Percentiles rank a stretch among this genome's conserved stretches.
These are phyloP conservation scores for Amanita molliuscula DNA, from an alignment of 768 basidiomycete species.

Conservation along the genomic window DNA sequence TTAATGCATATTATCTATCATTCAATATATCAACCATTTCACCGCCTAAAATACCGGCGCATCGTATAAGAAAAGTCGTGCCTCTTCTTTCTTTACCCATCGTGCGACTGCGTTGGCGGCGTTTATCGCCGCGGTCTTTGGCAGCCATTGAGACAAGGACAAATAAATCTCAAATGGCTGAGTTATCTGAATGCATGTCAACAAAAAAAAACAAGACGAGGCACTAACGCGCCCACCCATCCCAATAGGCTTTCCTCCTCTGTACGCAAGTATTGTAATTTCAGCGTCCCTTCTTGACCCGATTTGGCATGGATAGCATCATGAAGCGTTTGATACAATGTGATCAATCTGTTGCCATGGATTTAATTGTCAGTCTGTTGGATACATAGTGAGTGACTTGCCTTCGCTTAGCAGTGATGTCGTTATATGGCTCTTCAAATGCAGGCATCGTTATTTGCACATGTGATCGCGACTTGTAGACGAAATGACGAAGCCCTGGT, in stretches of 20 bases:
- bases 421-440: constrained; percentile 83
- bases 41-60: constrained; percentile 72
- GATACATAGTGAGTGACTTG: constrained; percentile 15
- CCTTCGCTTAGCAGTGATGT: constrained; percentile 49
- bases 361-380: neutral
- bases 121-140: constrained; percentile 80
- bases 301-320: constrained; percentile 89
- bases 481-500: constrained; percentile 86
- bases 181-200: constrained; percentile 53
- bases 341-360: constrained; percentile 50
- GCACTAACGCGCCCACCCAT: constrained; percentile 55
- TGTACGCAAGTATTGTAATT: constrained; percentile 80
- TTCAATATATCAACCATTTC: neutral
- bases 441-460: constrained; percentile 83
- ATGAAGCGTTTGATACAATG: constrained; percentile 80
- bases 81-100: constrained; percentile 90
- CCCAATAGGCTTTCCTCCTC: constrained; percentile 86
- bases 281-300: constrained; percentile 68
- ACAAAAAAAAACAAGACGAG: neutral
- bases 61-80: constrained; percentile 69
- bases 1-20: neutral
- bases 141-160: constrained; percentile 67
- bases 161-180: constrained; percentile 91
- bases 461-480: constrained; percentile 84
- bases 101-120: constrained; percentile 83